Conservation (phyloP, 176 grass and related monocot genomes). For the Carex pumila region DNA sequence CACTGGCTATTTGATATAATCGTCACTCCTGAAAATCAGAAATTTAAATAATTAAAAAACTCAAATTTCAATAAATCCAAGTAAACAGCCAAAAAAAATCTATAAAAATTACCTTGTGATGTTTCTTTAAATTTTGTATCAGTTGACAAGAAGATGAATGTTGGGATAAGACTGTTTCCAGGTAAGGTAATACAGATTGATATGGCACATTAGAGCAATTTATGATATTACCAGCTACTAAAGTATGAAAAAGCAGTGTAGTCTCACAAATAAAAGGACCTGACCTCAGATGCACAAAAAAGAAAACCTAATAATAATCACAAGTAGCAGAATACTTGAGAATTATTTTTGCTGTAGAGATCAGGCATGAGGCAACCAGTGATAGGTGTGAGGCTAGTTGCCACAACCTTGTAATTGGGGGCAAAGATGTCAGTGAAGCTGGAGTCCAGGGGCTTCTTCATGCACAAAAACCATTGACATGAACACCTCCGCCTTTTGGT, state of each 20-base stretch:
- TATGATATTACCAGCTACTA: too few relatives aligned
- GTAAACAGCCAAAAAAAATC: too few relatives aligned
- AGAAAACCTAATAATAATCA: too few relatives aligned
- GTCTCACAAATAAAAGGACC: not conserved
- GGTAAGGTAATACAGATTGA: not conserved
- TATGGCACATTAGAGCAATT: not conserved
- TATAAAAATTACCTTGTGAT: too few relatives aligned
- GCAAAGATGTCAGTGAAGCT: slow-evolving; percentile 61
- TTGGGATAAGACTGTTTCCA: not conserved
- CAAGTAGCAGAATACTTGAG: slow-evolving; percentile 11
- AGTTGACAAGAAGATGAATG: too few relatives aligned
- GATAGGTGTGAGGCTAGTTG: slow-evolving; percentile 52
- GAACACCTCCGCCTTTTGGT: too few relatives aligned
- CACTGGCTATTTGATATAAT: slow-evolving; percentile 60
- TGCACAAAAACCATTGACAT: too few relatives aligned
- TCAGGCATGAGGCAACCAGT: slow-evolving; percentile 39
- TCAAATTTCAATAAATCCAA: too few relatives aligned
- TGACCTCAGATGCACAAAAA: not conserved
- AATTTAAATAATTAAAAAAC: too few relatives aligned
- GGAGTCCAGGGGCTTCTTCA: slow-evolving; percentile 61
- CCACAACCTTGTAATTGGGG: slow-evolving; percentile 61
- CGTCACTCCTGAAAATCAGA: slow-evolving; percentile 48
- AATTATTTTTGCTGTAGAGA: slow-evolving; percentile 77
- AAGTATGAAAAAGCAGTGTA: not conserved
- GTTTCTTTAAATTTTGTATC: too few relatives aligned